Evolutionary conservation across 371 early-diverging fungal genomes (phyloP).

Genomic region (Zychaea mexicana): DNA sequence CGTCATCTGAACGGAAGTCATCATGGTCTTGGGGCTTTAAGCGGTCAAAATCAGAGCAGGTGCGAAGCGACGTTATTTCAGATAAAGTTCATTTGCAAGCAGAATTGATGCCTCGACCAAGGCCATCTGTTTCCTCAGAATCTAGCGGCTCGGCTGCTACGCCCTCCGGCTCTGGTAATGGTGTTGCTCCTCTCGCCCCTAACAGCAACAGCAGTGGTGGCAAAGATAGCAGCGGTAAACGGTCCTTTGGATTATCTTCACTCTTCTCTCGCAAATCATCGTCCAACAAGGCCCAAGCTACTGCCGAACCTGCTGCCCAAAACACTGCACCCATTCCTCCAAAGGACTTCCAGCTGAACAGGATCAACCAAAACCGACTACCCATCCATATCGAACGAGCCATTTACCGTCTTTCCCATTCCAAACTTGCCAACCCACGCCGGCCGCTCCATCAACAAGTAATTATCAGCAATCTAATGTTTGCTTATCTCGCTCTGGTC

Average conservation of each 20-base stretch:
- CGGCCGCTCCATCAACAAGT: conserved; percentile 93
- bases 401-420: conserved; percentile 90
- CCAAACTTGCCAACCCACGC: conserved; percentile 89
- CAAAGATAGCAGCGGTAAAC: conserved; percentile 1
- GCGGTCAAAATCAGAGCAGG: conserved; percentile 17
- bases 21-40: conserved; percentile 27
- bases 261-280: conserved; percentile 24
- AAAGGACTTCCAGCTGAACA: conserved; percentile 58
- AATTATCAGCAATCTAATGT: conserved; percentile 93
- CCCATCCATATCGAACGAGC: conserved; percentile 88
- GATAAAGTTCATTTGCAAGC: not conserved
- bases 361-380: conserved; percentile 62
- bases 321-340: conserved; percentile 23
- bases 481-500: conserved; percentile 87
- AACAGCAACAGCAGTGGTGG: not conserved
- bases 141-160: not conserved
- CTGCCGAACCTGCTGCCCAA: not conserved
- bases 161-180: not conserved
- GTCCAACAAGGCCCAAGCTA: not conserved
- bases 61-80: not conserved
- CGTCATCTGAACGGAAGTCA: conserved; percentile 18
- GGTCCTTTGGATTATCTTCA: conserved; percentile 21
- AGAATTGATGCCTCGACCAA: conserved; percentile 9
- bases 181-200: not conserved
- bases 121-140: conserved; percentile 11